Evolutionary conservation across 768 basidiomycete species (phyloP).

Genomic region (Lentinula aciculospora): DNA sequence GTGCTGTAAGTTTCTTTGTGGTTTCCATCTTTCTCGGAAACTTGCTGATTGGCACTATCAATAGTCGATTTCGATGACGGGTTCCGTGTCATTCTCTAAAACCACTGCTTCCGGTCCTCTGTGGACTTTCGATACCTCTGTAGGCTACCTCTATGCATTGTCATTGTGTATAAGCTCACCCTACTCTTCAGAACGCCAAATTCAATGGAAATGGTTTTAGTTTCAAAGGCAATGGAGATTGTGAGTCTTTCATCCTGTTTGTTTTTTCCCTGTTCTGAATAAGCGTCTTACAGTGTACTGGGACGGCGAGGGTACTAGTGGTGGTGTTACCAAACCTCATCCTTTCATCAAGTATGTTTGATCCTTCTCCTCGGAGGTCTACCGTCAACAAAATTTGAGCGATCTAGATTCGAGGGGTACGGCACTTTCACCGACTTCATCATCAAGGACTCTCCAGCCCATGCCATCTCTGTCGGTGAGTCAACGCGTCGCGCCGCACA

Average conservation of each 20-base stretch:
- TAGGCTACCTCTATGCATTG: not conserved
- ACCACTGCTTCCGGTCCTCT: not conserved
- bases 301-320: conserved; percentile 19
- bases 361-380: not conserved
- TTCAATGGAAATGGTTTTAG: not conserved
- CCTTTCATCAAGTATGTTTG: conserved; percentile 1
- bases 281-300: conserved; percentile 1
- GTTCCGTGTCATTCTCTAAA: conserved; percentile 1
- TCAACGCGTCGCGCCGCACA: not conserved
- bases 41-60: not conserved
- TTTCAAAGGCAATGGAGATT: not conserved
- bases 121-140: not conserved
- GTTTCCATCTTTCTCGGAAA: not conserved
- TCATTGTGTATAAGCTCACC: not conserved
- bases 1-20: conserved; percentile 1
- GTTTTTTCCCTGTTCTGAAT: not conserved
- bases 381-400: too few species aligned
- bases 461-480: conserved; percentile 6
- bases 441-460: conserved; percentile 6
- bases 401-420: not conserved
- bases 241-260: not conserved
- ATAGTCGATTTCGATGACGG: not conserved
- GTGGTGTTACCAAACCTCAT: conserved; percentile 16
- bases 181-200: not conserved
- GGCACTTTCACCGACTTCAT: conserved; percentile 7